These are phyloP conservation scores for Boechera retrofracta DNA, from an alignment of 345 rosid genomes.

Conservation along the genomic window DNA sequence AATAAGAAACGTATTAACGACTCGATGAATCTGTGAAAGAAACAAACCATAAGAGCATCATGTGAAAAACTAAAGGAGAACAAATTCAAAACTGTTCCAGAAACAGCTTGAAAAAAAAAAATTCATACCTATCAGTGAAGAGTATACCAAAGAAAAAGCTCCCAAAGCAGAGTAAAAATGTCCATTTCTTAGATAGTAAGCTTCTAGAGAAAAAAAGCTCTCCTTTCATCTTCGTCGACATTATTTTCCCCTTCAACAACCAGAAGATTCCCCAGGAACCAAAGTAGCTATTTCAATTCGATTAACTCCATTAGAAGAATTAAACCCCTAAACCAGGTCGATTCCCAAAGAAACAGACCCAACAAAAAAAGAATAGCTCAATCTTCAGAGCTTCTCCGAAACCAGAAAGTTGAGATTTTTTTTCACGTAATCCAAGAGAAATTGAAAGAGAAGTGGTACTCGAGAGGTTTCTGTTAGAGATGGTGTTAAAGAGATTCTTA, in stretches of 20 bases:
- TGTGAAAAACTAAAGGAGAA: neutral
- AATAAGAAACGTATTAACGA: neutral
- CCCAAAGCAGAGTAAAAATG: constrained; percentile 69
- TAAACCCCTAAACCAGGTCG: neutral
- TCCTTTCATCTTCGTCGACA: constrained; percentile 75
- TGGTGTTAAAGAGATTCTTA: neutral
- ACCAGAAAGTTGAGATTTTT: constrained; percentile 34
- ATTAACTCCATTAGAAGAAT: constrained; percentile 10
- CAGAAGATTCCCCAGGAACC: neutral
- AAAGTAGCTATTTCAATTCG: constrained; percentile 8
- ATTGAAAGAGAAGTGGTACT: neutral
- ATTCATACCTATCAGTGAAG: constrained; percentile 62
- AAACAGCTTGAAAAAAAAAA: neutral
- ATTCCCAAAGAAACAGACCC: neutral
- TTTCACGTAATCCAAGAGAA: neutral
- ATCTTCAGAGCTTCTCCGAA: constrained; percentile 20
- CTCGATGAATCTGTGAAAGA: neutral
- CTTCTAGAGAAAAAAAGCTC: constrained; percentile 54
- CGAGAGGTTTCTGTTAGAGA: neutral
- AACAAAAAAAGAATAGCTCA: constrained; percentile 2
- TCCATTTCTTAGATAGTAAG: constrained; percentile 72
- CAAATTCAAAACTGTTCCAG: neutral
- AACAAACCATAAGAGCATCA: neutral
- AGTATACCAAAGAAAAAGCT: constrained; percentile 86
- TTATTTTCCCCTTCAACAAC: constrained; percentile 17